Conservation (phyloP, 371 early-diverging fungal species). For the Mucor racemosus region DNA sequence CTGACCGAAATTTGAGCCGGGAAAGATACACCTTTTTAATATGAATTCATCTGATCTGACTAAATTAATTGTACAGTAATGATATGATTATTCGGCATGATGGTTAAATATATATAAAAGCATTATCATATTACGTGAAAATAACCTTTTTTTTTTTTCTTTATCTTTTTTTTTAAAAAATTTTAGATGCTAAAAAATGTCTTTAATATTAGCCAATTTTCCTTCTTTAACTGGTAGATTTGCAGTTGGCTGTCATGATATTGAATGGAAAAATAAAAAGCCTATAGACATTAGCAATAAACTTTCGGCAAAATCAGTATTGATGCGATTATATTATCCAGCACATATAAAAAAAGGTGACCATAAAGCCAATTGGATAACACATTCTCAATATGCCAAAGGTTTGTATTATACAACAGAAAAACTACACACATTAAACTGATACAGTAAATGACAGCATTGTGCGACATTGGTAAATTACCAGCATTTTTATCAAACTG, state of each 20-base stretch:
- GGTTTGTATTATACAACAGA: slow-evolving; percentile 2
- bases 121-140: not conserved
- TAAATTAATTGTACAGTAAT: not conserved
- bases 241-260: slow-evolving; percentile 35
- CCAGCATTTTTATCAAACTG: slow-evolving; percentile 23
- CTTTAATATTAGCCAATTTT: slow-evolving; percentile 27
- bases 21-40: not conserved
- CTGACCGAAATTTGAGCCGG: not conserved
- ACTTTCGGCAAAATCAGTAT: slow-evolving; percentile 3
- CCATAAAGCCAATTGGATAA: slow-evolving; percentile 19
- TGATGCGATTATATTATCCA: slow-evolving; percentile 29
- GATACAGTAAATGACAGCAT: slow-evolving; percentile 4
- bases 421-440: not conserved
- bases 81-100: slow-evolving; percentile 8
- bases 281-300: not conserved
- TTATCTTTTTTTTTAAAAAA: not conserved
- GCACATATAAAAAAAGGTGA: slow-evolving; percentile 23
- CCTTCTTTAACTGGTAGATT: slow-evolving; percentile 35
- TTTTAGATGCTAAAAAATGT: slow-evolving; percentile 4
- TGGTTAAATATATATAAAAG: not conserved
- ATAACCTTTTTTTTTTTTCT: not conserved
- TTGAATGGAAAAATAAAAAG: slow-evolving; percentile 25
- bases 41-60: slow-evolving; percentile 11
- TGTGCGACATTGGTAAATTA: slow-evolving; percentile 19
- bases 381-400: slow-evolving; percentile 22